Evolutionary conservation across 306 rosid species (phyloP).

Genomic region (Acacia crassicarpa): DNA sequence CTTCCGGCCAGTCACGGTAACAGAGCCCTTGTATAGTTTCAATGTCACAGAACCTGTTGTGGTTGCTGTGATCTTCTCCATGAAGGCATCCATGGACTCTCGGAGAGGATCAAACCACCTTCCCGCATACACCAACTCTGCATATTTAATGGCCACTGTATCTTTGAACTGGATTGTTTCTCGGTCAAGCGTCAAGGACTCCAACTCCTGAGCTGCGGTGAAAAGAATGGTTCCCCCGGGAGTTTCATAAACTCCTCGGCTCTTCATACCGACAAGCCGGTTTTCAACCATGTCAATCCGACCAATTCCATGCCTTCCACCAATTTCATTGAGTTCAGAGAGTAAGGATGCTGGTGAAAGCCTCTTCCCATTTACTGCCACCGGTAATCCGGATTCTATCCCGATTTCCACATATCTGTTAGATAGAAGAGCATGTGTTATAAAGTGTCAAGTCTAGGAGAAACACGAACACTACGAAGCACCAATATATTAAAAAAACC

Average conservation of each 20-base stretch:
- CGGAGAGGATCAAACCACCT: constrained; percentile 98
- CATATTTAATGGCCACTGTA: constrained; percentile 69
- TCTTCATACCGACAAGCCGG: constrained; percentile 95
- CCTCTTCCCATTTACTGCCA: constrained; percentile 63
- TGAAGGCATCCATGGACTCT: constrained; percentile 82
- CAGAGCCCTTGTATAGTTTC: constrained; percentile 78
- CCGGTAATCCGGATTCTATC: constrained; percentile 69
- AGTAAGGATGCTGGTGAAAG: constrained; percentile 86
- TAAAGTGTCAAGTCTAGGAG: background rate
- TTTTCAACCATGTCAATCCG: constrained; percentile 93
- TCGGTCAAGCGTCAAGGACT: constrained; percentile 78
- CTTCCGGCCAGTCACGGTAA: constrained; percentile 47
- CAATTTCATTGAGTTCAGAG: constrained; percentile 72
- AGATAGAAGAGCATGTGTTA: background rate
- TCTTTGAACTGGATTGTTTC: constrained; percentile 80
- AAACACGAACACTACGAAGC: background rate
- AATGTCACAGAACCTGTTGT: constrained; percentile 79
- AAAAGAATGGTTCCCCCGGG: constrained; percentile 96
- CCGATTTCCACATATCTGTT: constrained; percentile 82
- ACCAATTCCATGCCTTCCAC: constrained; percentile 89
- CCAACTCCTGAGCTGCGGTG: constrained; percentile 72
- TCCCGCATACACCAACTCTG: constrained; percentile 91
- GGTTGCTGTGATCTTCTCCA: constrained; percentile 78
- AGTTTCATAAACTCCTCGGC: constrained; percentile 97
- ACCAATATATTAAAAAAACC: background rate